phyloP scores from a whole-genome alignment of 106 monocot species.

The Phalaenopsis equestris region DNA sequence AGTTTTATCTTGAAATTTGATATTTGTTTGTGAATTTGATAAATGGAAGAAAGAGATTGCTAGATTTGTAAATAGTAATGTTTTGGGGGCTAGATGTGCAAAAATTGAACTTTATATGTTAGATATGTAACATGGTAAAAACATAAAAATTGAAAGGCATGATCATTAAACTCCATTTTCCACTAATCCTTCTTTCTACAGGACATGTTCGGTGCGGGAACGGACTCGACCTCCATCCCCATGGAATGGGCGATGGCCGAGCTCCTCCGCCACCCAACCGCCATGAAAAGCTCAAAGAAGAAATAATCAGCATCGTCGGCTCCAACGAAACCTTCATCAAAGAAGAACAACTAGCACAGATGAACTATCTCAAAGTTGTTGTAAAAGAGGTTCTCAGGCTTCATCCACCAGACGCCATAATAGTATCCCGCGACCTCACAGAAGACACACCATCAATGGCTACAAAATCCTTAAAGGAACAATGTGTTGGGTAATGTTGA shows the following conservation, averaged over 20 bases:
- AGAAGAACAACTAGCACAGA: constrained; percentile 23
- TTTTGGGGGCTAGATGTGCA: no score
- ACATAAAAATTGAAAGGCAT: no score
- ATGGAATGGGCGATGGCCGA: constrained; percentile 54
- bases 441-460: constrained; percentile 25
- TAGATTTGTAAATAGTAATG: no score
- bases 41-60: no score
- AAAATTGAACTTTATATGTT: no score
- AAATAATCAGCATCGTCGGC: constrained; percentile 41
- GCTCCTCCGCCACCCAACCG: constrained; percentile 34
- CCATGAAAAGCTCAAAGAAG: constrained; percentile 37
- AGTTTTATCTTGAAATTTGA: no score
- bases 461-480: constrained; percentile 21
- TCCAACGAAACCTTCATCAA: constrained; percentile 20
- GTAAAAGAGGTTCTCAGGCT: constrained; percentile 42
- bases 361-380: constrained; percentile 42
- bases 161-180: no score
- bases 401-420: constrained; percentile 22
- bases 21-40: no score
- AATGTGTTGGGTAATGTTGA: no score
- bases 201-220: constrained; percentile 46
- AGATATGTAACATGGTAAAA: no score
- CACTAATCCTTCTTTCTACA: no score
- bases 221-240: constrained; percentile 32
- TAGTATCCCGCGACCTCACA: background rate